Conservation (phyloP, 129 eudicot genomes). For the Tagetes erecta region DNA sequence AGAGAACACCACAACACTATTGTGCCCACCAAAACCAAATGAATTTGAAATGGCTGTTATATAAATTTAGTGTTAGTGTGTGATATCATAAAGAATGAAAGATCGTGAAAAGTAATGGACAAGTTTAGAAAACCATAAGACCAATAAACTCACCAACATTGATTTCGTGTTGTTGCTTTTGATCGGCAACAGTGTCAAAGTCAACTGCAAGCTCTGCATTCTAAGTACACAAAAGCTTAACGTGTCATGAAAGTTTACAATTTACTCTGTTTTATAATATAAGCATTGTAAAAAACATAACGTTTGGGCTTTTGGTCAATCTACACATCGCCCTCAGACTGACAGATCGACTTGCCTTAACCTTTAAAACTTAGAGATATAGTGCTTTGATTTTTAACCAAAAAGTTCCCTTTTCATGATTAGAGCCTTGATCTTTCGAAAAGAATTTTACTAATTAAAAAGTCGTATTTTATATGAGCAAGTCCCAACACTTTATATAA, state of each 20-base stretch:
- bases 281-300: background rate
- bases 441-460: background rate
- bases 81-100: background rate
- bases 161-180: constrained; percentile 38
- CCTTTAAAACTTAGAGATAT: no score
- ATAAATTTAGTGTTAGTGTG: background rate
- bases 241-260: background rate
- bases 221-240: constrained; percentile 21
- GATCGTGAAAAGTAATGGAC: background rate
- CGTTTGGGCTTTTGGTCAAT: background rate
- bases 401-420: background rate
- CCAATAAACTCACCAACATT: constrained; percentile 36
- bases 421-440: background rate
- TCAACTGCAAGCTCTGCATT: constrained; percentile 37
- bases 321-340: background rate
- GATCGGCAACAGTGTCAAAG: constrained; percentile 37
- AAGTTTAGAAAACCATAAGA: constrained; percentile 3
- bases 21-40: constrained; percentile 90
- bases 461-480: background rate
- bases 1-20: constrained; percentile 82
- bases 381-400: no score
- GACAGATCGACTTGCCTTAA: no score
- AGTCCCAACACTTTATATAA: background rate
- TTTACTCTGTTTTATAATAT: no score
- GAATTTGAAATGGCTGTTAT: constrained; percentile 87